Evolutionary conservation across 2,329 filamentous ascomycete species (phyloP), one percentile per base, ranked within the genome.

Genomic region (Cordyceps cateniannulata): DNA sequence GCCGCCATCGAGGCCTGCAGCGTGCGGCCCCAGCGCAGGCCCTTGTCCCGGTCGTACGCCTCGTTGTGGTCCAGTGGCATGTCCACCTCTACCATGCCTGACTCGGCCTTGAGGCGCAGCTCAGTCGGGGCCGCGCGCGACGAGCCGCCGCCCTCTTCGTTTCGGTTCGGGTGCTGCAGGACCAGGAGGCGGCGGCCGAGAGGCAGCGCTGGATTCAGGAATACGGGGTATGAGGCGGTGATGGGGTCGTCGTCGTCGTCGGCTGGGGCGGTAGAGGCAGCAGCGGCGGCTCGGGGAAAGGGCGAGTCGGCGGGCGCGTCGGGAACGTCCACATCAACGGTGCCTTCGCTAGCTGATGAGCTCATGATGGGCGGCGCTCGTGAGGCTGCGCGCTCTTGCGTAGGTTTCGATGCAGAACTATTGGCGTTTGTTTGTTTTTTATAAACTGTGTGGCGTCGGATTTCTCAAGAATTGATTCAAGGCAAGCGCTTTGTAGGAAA

Each of bases 71-170:
- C 85, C 67, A 97, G 80, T 5, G 91, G 91, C n/a, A 97, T 83
- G 72, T 99, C 95, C 57, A 98, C 81, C 76, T 99, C 95, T 61
- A 97, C 80, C 76, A 97, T 90, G 60, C 93, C 93, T 0, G 90
- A 85, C 61, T 82, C 77, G 16, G 87, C 83, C 77, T 98, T 99
- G 72, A 96, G 78, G 66, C 93, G 91, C 68, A 98, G 79, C 67
- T 89, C 85, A 18, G 84, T 78, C 12, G 93, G 89, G 24, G 84
- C 73, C 51, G 75, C 69, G 12, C 77, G 75, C 50, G 73, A 66
- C 12, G 75, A n/a, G n/a, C n/a, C 70, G 35, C 55, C 47, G 25
- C 35, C 29, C 64, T 87, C 82, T 62, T 85, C 79, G 44, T 81
- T 80, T 64, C 90, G 89, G 75, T 93, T 93, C 27, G 93, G 88